phyloP scores from a whole-genome alignment of 2,329 filamentous ascomycete genomes.

The Chrysoporthe puriensis region DNA sequence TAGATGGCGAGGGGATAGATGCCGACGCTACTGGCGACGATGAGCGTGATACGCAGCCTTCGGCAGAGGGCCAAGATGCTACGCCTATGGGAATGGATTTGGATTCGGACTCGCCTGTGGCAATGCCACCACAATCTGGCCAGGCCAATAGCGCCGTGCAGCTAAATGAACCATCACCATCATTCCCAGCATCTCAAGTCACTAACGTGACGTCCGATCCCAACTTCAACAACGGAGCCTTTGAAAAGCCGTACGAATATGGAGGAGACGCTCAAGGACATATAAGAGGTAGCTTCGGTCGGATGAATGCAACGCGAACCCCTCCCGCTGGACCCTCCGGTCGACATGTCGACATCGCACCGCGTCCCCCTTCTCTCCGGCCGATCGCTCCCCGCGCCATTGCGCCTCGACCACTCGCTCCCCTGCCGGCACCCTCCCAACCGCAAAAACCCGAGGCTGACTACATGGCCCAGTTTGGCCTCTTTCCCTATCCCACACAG shows the following conservation, averaged over 20 bases:
- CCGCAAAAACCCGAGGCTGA: slow-evolving; percentile 13
- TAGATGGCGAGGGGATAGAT: slow-evolving; percentile 3
- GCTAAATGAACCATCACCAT: neutral
- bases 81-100: neutral
- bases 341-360: slow-evolving; percentile 1
- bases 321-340: slow-evolving; percentile 1
- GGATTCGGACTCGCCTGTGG: slow-evolving; percentile 1
- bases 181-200: neutral
- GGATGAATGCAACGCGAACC: neutral
- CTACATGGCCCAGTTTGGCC: slow-evolving; percentile 21
- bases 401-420: neutral
- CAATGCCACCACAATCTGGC: neutral
- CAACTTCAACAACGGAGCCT: neutral
- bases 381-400: neutral
- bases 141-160: neutral
- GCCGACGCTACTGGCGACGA: slow-evolving; percentile 1
- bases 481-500: slow-evolving; percentile 7
- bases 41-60: neutral
- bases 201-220: neutral
- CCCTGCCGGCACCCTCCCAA: neutral
- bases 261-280: neutral
- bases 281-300: neutral
- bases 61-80: neutral
- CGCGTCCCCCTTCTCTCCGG: neutral
- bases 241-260: neutral